These are phyloP conservation scores for Alternaria dauci DNA, from an alignment of 2,329 filamentous ascomycete species.

Conservation along the genomic window DNA sequence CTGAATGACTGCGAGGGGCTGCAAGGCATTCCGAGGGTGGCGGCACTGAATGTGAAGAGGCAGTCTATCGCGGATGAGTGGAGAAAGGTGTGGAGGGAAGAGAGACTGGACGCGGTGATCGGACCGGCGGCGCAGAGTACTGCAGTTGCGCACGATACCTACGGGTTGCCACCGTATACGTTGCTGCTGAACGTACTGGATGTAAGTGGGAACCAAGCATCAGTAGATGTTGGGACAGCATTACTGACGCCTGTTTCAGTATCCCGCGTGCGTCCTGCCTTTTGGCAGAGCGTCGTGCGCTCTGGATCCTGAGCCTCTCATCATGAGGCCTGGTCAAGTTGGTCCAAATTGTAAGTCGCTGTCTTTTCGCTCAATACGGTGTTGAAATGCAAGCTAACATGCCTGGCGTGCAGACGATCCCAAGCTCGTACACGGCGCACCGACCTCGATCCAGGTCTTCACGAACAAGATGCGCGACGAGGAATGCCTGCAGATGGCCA, in stretches of 20 bases:
- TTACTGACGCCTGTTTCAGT: constrained; percentile 3
- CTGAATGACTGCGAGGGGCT: background rate
- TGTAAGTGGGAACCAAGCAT: background rate
- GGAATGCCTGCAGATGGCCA: constrained; percentile 9
- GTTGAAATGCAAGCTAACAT: background rate
- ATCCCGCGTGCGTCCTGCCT: constrained; percentile 12
- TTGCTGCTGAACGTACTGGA: constrained; percentile 12
- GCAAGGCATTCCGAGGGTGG: background rate
- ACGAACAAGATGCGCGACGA: constrained; percentile 16
- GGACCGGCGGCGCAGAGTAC: constrained; percentile 10
- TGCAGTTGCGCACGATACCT: constrained; percentile 12
- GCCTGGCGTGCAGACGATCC: background rate
- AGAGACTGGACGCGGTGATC: constrained; percentile 10
- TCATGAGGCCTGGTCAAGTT: constrained; percentile 4
- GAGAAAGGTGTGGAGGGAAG: constrained; percentile 7
- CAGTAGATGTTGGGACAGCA: background rate
- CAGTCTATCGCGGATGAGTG: constrained; percentile 6
- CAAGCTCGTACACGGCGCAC: background rate
- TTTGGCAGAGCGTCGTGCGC: constrained; percentile 8
- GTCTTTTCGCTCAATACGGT: background rate
- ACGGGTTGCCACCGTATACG: constrained; percentile 15
- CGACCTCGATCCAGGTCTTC: constrained; percentile 6
- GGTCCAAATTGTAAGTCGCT: constrained; percentile 9
- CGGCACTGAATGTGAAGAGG: constrained; percentile 11
- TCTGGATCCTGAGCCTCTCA: constrained; percentile 6